A percentile compares a stretch with the other conserved stretches of the same genome.
Conservation (phyloP, 768 basidiomycete genomes). For the Leucocoprinus sp. region DNA sequence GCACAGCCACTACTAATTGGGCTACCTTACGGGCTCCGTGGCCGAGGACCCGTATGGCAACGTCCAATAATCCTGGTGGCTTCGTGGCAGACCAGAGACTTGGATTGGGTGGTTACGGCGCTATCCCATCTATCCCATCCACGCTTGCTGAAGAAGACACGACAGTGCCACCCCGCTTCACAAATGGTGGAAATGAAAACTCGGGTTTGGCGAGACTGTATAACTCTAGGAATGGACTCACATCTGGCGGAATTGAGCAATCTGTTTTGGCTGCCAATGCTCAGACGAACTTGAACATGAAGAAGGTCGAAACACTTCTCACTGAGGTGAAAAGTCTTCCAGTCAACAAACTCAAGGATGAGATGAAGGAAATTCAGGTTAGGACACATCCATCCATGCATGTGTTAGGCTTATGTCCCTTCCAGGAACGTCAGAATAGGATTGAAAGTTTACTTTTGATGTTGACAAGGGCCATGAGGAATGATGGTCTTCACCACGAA, state of each 20-base stretch:
- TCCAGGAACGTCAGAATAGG: conserved; percentile 72
- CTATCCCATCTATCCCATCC: background rate
- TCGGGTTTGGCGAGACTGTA: background rate
- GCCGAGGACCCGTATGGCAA: too few relatives aligned
- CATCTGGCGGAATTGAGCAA: conserved; percentile 18
- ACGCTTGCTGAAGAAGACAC: background rate
- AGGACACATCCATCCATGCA: conserved; percentile 13
- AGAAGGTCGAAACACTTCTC: conserved; percentile 50
- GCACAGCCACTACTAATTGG: background rate
- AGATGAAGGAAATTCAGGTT: conserved; percentile 80
- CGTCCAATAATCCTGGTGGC: too few relatives aligned
- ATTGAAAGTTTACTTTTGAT: conserved; percentile 67
- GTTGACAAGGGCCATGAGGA: conserved; percentile 61
- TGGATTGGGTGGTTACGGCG: too few relatives aligned
- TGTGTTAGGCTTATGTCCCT: conserved; percentile 4
- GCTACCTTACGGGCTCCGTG: too few relatives aligned
- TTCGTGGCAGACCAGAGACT: too few relatives aligned
- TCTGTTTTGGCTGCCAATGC: background rate
- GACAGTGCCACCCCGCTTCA: background rate
- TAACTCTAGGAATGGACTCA: conserved; percentile 3
- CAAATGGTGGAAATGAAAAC: background rate
- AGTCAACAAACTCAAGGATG: conserved; percentile 58
- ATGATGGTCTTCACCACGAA: conserved; percentile 23
- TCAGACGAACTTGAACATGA: conserved; percentile 35
- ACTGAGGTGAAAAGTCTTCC: conserved; percentile 60